A percentile compares a stretch with the other conserved stretches of the same genome.
phyloP scores from a whole-genome alignment of 164 flowering plant genomes.

The Platanus orientalis region DNA sequence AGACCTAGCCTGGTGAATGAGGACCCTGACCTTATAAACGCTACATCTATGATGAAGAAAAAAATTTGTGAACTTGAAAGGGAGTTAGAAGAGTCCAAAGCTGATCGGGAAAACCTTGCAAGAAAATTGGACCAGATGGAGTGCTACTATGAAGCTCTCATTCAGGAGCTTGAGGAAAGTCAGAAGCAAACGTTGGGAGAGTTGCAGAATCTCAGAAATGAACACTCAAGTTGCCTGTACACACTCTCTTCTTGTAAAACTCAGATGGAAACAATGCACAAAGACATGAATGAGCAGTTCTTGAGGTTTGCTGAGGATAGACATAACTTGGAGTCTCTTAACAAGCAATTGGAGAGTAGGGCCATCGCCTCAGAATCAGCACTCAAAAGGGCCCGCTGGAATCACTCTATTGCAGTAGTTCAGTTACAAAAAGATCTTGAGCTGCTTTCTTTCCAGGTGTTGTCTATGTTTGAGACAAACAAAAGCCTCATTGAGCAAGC shows the following conservation, averaged over 20 bases:
- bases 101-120: conserved; percentile 56
- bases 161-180: conserved; percentile 94
- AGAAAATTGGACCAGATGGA: conserved; percentile 94
- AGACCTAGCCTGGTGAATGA: conserved; percentile 31
- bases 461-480: conserved; percentile 88
- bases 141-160: conserved; percentile 86
- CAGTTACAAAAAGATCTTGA: conserved; percentile 90
- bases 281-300: conserved; percentile 56
- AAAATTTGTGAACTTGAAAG: conserved; percentile 56
- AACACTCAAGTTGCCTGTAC: conserved; percentile 73
- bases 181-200: conserved; percentile 84
- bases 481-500: conserved; percentile 76
- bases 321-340: conserved; percentile 45
- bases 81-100: conserved; percentile 79
- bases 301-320: conserved; percentile 53
- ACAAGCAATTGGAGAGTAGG: conserved; percentile 77
- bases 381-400: conserved; percentile 71
- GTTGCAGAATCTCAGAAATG: conserved; percentile 72
- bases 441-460: conserved; percentile 79
- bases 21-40: conserved; percentile 38
- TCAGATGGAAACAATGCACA: conserved; percentile 69
- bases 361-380: conserved; percentile 75
- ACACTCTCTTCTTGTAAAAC: conserved; percentile 54
- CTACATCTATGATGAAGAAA: conserved; percentile 38
- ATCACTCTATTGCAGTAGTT: conserved; percentile 78